A percentile compares a stretch with the other conserved stretches of the same genome.
phyloP scores from a whole-genome alignment of 2,329 filamentous ascomycete species.

The Epichloe hybrida region DNA sequence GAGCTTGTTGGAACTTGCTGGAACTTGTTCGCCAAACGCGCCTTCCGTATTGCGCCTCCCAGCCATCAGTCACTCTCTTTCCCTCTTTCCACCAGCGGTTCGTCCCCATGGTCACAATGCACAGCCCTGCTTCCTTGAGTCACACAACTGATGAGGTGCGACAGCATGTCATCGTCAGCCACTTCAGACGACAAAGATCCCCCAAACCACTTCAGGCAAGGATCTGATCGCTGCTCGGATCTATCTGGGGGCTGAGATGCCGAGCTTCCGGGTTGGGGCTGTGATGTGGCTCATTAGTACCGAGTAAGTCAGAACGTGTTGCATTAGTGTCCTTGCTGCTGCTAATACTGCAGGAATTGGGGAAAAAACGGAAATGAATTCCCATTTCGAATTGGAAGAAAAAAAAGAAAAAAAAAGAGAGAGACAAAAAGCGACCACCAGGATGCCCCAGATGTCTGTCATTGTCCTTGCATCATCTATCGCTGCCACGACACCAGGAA shows the following conservation, averaged over 20 bases:
- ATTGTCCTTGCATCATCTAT: no score
- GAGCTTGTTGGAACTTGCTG: not conserved
- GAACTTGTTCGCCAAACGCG: not conserved
- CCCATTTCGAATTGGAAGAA: not conserved
- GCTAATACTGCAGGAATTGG: no score
- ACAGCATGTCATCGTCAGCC: not conserved
- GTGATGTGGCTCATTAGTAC: not conserved
- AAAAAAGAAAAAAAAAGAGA: no score
- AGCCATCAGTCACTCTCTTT: not conserved
- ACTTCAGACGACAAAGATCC: not conserved
- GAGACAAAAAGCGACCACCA: no score
- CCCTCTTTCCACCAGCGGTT: not conserved
- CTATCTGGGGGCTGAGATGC: slow-evolving; percentile 5
- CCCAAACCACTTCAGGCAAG: not conserved
- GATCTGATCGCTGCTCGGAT: no score
- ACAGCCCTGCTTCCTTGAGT: not conserved
- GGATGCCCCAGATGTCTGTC: no score
- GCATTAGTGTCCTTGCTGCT: no score
- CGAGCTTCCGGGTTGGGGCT: slow-evolving; percentile 4
- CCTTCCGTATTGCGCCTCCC: not conserved
- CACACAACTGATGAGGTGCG: not conserved
- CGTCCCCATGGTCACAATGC: not conserved
- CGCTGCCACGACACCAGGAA: no score
- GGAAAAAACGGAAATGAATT: not conserved
- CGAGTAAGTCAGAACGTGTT: no score